A percentile compares a stretch with the other conserved stretches of the same genome.
These are phyloP conservation scores for Xylaria hypoxylon DNA, from an alignment of 2,329 filamentous ascomycete genomes.

Conservation along the genomic window DNA sequence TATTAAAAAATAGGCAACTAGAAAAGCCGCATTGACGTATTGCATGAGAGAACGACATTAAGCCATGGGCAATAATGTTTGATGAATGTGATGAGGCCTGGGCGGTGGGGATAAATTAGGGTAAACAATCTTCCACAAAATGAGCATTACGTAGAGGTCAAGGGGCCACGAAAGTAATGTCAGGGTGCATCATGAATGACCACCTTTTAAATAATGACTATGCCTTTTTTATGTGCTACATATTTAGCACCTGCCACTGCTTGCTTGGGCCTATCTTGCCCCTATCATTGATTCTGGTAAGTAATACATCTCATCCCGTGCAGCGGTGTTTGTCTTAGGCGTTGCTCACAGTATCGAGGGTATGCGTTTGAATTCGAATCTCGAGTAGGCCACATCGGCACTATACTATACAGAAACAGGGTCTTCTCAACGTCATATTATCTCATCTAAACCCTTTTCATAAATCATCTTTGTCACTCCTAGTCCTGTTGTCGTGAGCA, in stretches of 20 bases:
- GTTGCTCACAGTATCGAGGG: constrained; percentile 3
- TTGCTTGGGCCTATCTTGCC: too few species aligned
- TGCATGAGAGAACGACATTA: constrained; percentile 50
- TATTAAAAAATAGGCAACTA: constrained; percentile 32
- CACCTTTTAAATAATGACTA: constrained; percentile 29
- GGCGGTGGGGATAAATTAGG: constrained; percentile 42
- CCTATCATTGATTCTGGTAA: background rate
- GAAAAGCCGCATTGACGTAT: constrained; percentile 42
- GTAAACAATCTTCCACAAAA: constrained; percentile 39
- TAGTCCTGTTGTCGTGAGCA: background rate
- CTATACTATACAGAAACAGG: constrained; percentile 29
- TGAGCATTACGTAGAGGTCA: constrained; percentile 45
- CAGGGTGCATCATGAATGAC: constrained; percentile 42
- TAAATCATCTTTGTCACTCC: constrained; percentile 14
- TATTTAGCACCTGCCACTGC: background rate
- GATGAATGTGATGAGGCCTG: constrained; percentile 50
- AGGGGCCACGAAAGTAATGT: constrained; percentile 41
- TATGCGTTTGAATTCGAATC: background rate
- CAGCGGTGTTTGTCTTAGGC: background rate
- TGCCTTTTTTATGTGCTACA: constrained; percentile 23
- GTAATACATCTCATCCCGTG: background rate
- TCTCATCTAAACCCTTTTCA: constrained; percentile 23
- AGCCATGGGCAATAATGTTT: constrained; percentile 45
- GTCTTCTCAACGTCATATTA: constrained; percentile 6
- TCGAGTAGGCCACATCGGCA: constrained; percentile 6